Conservation (phyloP, 192 early-diverging fungal genomes). For the Coemansia sp. region DNA sequence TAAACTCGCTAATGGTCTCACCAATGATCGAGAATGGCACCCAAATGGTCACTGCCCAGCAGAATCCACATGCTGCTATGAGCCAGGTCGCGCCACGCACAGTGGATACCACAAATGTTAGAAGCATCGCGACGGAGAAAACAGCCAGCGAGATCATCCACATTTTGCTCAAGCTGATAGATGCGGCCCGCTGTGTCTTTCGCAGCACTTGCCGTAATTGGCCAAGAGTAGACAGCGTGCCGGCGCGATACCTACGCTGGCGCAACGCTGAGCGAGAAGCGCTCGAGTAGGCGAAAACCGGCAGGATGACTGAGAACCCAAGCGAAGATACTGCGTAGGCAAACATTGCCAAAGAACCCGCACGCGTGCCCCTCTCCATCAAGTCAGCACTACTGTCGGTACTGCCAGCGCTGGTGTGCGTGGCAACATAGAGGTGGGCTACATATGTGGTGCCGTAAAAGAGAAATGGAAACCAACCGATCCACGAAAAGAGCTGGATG, state of each 20-base stretch:
- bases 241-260: not conserved
- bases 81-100: conserved; percentile 63
- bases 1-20: conserved; percentile 38
- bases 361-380: conserved; percentile 63
- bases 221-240: not conserved
- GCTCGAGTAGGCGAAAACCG: conserved; percentile 37
- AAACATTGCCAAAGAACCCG: conserved; percentile 85
- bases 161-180: conserved; percentile 52
- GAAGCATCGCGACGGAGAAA: conserved; percentile 65
- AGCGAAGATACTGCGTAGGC: conserved; percentile 74
- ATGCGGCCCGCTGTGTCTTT: conserved; percentile 12
- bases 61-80: conserved; percentile 72
- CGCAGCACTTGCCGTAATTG: not conserved
- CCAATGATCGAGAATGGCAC: conserved; percentile 91
- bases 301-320: conserved; percentile 39
- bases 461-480: conserved; percentile 95
- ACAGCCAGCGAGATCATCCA: conserved; percentile 73
- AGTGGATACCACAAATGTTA: conserved; percentile 61
- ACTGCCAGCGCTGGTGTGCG: conserved; percentile 2
- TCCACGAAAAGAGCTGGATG: conserved; percentile 93
- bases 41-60: conserved; percentile 91
- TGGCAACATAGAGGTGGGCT: conserved; percentile 39
- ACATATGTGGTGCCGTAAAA: conserved; percentile 75
- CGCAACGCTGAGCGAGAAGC: not conserved
- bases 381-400: conserved; percentile 13